Conservation (phyloP, 2,329 filamentous ascomycete genomes). For the Aspergillus phoenicis region DNA sequence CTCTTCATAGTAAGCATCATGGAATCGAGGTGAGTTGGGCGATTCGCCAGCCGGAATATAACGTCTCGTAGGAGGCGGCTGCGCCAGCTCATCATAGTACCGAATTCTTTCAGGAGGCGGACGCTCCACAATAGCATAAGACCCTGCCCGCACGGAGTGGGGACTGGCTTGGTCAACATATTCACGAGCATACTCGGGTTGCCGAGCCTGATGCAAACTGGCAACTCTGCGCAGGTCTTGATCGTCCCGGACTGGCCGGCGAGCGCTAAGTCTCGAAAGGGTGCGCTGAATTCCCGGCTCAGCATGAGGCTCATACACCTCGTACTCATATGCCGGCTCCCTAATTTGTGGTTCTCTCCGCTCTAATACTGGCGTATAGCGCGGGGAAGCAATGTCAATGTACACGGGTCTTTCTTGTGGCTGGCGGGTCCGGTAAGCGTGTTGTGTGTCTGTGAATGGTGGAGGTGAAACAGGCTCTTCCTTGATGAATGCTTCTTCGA, state of each 20-base stretch:
- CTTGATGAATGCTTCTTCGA: slow-evolving; percentile 59
- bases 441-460: slow-evolving; percentile 52
- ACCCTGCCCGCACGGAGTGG: slow-evolving; percentile 39
- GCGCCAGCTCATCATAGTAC: slow-evolving; percentile 43
- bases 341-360: slow-evolving; percentile 34
- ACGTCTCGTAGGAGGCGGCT: slow-evolving; percentile 34
- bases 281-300: slow-evolving; percentile 41
- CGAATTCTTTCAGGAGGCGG: slow-evolving; percentile 39
- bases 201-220: slow-evolving; percentile 49
- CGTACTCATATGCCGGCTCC: slow-evolving; percentile 39
- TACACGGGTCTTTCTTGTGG: slow-evolving; percentile 51
- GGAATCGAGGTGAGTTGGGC: slow-evolving; percentile 38
- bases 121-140: slow-evolving; percentile 45
- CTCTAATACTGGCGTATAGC: slow-evolving; percentile 40
- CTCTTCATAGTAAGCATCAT: slow-evolving; percentile 46
- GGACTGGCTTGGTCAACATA: slow-evolving; percentile 49
- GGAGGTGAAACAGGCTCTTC: slow-evolving; percentile 65
- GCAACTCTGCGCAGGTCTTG: slow-evolving; percentile 51
- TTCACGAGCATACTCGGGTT: slow-evolving; percentile 45
- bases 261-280: slow-evolving; percentile 43
- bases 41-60: slow-evolving; percentile 43
- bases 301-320: slow-evolving; percentile 36
- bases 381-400: slow-evolving; percentile 48
- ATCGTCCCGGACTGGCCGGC: slow-evolving; percentile 45
- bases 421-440: slow-evolving; percentile 38